Base-by-base conservation (phyloP, 1,284 basidiomycete species). In the Heliocybe sulcata region DNA sequence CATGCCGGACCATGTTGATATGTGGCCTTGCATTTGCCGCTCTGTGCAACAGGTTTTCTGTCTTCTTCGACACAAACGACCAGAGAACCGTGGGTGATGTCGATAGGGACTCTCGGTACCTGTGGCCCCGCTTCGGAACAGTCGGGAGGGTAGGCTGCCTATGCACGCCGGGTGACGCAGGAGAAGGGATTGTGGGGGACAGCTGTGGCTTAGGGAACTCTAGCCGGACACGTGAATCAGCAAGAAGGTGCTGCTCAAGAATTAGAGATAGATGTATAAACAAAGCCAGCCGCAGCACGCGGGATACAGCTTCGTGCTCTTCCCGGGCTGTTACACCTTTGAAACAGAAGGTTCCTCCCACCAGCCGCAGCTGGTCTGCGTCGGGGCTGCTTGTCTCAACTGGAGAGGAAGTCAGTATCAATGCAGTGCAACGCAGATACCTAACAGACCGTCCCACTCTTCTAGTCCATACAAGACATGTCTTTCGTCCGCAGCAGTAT, bases 301-400 rank as follows among this genome's bases (percentile, higher is more conserved):
- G 74, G 52, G 67, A 66, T 0, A 87, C 69, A 1, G 72, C 58
- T 2, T 64, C 59, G 59, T 83, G 74, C 55, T 81, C 75, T 2
- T 64, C 51, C 0, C 67, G 61, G 1, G 78, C 77, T 19, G 64
- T 65, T 12, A 76, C 60, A 3, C 77, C 80, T 56, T 69, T 72
- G 56, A 87, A 72, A 0, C 68, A 66, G 62, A 87, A 86, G 1
- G 78, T 82, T 0, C 84, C 84, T 1, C 84, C 83, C 9, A 85
- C 73, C 23, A 83, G 63, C 33, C 69, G 71, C 0, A 72, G 53
- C 11, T 62, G 52, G 51, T 66, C 58, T 42, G 65, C 55, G 55
- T 58, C 57, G 29, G 57, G 25, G 14, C 52, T 54, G 10, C 20
- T 26, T 11, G 25, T 31, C 22, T 63, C 55, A 35, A 55, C 58